Percentiles rank a stretch among this genome's conserved stretches.
Evolutionary conservation across 345 rosid species (phyloP).

Genomic region (Eucalyptus paniculata): DNA sequence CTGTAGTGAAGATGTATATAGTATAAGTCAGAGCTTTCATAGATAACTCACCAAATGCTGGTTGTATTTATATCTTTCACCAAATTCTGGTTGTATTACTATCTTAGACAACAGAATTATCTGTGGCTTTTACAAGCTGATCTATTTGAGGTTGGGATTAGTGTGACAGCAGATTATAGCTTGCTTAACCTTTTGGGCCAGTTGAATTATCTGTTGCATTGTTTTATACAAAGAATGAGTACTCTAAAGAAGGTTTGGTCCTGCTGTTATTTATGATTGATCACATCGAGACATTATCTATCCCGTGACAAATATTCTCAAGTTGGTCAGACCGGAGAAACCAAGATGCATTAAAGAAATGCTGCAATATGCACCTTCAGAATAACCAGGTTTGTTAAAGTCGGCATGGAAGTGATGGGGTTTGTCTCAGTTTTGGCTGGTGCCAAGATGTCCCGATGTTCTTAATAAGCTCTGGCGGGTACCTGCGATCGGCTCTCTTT

Average conservation of each 20-base stretch:
- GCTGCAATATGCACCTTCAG: neutral
- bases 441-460: neutral
- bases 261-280: neutral
- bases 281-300: neutral
- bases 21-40: too few relatives aligned
- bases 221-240: neutral
- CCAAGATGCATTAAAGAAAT: neutral
- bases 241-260: neutral
- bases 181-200: neutral
- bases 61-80: neutral
- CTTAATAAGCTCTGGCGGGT: neutral
- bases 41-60: neutral
- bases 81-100: neutral
- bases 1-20: too few relatives aligned
- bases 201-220: neutral
- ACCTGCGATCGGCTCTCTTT: neutral
- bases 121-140: neutral
- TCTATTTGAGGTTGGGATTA: neutral
- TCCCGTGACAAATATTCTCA: neutral
- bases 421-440: neutral
- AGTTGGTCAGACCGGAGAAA: neutral
- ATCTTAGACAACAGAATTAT: neutral
- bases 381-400: neutral
- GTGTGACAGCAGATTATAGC: neutral
- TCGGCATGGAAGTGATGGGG: neutral